Evolutionary conservation across 179 eudicot genomes (phyloP), one percentile per base, ranked within the genome.

Genomic region (Patellifolia procumbens): DNA sequence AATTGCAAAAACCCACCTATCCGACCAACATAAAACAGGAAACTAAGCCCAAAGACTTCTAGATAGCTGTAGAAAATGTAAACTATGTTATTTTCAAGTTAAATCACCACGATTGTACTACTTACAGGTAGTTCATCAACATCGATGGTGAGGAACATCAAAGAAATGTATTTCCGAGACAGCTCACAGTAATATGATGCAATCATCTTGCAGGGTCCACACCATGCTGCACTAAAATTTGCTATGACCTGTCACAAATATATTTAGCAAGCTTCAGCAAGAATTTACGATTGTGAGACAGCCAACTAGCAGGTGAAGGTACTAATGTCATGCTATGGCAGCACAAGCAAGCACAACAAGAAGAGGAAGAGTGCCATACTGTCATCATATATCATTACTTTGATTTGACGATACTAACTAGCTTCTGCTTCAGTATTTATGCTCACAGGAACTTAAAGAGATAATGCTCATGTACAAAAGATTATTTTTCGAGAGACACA

Each of bases 221-320:
- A 94, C 99, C 99, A 95, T 34, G 91, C 84, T 67, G 99, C 98
- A 81, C 98, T 95, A 72, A 95, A 95, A 80, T 95, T 95, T 72
- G 97, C 98, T 70, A 94, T 46, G 32, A 89, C 91, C 98, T 94
- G 94, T 78, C 70, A 75, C 53, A 68, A 17, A 62, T n/a, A 29
- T 11, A 42, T 34, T n/a, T 24, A 58, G 66, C 59, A 82, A 75
- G 65, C 51, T 56, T 49, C 11, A n/a, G 39, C 66, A 35, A 43
- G 65, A 29, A 34, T 17, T 26, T 17, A 26, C 5, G 45, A 39
- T 56, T 28, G 10, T 6, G 35, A 43, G 13, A 17, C 16, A 15
- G 22, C 24, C 24, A 29, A 29, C 11, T 19, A 22, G 62, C 63
- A 24, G 15, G 46, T 31, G 12, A 39, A 73, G n/a, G 37, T 39